phyloP scores from a whole-genome alignment of 2,329 filamentous ascomycete species.

The Aspergillus quadricinctus region DNA sequence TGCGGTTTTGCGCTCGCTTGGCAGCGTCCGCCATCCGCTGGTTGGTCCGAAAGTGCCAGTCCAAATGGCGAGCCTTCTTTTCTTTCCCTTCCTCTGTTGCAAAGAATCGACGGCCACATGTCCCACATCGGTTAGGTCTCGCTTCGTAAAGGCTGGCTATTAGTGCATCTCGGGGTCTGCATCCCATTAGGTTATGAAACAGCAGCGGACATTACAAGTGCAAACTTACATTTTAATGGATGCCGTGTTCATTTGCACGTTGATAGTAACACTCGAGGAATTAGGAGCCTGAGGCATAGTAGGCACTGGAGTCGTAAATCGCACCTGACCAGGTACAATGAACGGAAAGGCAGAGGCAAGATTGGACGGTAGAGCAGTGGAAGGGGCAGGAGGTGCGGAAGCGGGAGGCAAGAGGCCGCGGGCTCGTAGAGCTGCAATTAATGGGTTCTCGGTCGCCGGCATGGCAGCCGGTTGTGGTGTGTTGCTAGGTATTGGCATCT shows the following conservation, averaged over 20 bases:
- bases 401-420: conserved; percentile 60
- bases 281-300: conserved; percentile 28
- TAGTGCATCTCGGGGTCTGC: conserved; percentile 68
- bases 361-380: conserved; percentile 33
- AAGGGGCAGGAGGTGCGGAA: conserved; percentile 39
- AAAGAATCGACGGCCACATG: conserved; percentile 83
- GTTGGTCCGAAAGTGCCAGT: conserved; percentile 97
- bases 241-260: conserved; percentile 56
- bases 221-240: conserved; percentile 68
- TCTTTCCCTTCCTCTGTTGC: conserved; percentile 72
- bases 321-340: conserved; percentile 35
- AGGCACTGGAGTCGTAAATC: conserved; percentile 33
- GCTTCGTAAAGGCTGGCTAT: conserved; percentile 73
- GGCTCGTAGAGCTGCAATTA: conserved; percentile 64
- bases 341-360: conserved; percentile 38
- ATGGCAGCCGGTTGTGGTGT: conserved; percentile 47
- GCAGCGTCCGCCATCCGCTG: conserved; percentile 81
- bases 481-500: conserved; percentile 54
- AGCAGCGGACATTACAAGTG: conserved; percentile 1
- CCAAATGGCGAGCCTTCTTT: conserved; percentile 87
- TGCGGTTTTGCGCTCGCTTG: conserved; percentile 81
- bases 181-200: conserved; percentile 11
- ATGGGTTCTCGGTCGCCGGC: conserved; percentile 50
- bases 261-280: conserved; percentile 25
- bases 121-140: conserved; percentile 80